Conservation (phyloP, 169 alveolate species). For the Plasmodium malariae region DNA sequence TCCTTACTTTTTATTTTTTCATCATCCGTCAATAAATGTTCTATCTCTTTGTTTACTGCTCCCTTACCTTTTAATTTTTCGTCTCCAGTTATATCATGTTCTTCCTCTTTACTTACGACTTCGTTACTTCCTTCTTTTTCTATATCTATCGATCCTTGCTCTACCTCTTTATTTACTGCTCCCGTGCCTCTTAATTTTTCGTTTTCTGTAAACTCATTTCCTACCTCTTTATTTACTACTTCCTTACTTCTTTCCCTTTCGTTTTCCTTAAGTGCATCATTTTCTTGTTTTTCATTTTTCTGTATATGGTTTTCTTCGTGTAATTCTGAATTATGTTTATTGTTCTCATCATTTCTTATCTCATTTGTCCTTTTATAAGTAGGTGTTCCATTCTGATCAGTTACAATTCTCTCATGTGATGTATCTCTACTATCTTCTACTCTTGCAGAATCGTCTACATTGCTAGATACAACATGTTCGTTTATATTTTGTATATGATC, state of each 20-base stretch:
- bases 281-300: neutral
- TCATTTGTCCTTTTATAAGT: neutral
- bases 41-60: neutral
- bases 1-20: neutral
- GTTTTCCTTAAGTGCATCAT: neutral
- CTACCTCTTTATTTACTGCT: neutral
- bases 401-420: neutral
- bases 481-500: neutral
- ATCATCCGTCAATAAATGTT: neutral
- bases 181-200: too few species aligned
- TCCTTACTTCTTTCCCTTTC: neutral
- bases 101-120: neutral
- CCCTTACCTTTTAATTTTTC: constrained; percentile 8
- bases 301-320: neutral
- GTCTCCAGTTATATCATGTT: neutral
- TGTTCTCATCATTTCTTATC: neutral
- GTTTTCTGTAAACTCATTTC: neutral
- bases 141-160: neutral
- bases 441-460: constrained; percentile 1
- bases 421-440: neutral
- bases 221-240: neutral
- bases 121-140: neutral
- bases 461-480: neutral
- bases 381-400: constrained; percentile 7
- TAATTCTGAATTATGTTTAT: neutral